Percentiles rank a stretch among this genome's conserved stretches.
These are phyloP conservation scores for Acacia confusa DNA, from an alignment of 306 rosid species.

Conservation along the genomic window DNA sequence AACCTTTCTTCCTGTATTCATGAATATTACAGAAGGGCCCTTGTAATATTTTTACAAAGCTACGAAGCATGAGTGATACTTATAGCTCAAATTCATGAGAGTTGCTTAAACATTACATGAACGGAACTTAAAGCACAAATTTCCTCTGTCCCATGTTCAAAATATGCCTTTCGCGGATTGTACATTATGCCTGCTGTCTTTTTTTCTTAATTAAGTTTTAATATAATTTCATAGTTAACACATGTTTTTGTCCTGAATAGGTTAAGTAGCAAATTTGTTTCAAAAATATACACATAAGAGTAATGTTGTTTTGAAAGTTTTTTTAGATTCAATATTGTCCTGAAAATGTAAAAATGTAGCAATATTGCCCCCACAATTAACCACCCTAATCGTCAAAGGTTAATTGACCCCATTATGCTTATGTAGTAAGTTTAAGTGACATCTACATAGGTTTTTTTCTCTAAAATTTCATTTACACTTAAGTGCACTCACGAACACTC, in stretches of 20 bases:
- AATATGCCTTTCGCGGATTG: constrained; percentile 4
- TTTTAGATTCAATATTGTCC: no score
- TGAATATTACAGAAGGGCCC: neutral
- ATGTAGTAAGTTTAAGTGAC: no score
- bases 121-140: constrained; percentile 77
- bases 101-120: constrained; percentile 80
- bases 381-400: no score
- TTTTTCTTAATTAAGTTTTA: neutral
- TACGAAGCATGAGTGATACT: neutral
- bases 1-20: neutral
- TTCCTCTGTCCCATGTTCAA: constrained; percentile 81
- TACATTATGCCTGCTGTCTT: neutral
- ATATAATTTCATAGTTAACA: neutral
- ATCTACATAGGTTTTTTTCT: no score
- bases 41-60: neutral
- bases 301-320: no score
- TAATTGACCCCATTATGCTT: no score
- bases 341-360: no score
- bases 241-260: constrained; percentile 11
- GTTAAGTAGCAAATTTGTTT: no score
- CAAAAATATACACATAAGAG: no score
- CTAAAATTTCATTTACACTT: no score
- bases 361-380: no score
- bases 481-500: no score
- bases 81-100: neutral